phyloP scores from a whole-genome alignment of 805 yeast genomes.

The Candida maris region DNA sequence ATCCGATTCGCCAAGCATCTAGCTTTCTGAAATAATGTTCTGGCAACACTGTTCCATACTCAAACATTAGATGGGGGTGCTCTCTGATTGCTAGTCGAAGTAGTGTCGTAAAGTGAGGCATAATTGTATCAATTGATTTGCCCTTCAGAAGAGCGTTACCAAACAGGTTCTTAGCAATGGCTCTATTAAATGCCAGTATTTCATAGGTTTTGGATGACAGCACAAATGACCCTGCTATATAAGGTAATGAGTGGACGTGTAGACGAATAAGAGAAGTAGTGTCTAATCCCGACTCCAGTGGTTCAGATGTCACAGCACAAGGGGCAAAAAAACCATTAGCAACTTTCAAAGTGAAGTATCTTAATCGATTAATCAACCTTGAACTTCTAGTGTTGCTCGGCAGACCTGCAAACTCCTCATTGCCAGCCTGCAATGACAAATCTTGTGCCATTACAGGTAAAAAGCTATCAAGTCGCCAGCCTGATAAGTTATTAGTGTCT shows the following conservation, averaged over 20 bases:
- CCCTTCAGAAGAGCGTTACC: conserved; percentile 56
- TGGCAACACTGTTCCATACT: conserved; percentile 77
- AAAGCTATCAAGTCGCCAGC: conserved; percentile 12
- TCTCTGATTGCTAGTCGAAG: conserved; percentile 40
- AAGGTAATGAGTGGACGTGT: conserved; percentile 74
- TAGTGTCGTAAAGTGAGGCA: conserved; percentile 59
- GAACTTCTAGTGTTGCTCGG: conserved; percentile 33
- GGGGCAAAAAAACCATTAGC: conserved; percentile 52
- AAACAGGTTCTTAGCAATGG: conserved; percentile 73
- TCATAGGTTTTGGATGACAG: conserved; percentile 48
- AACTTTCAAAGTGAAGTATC: conserved; percentile 58
- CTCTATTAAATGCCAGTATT: conserved; percentile 71
- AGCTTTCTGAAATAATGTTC: conserved; percentile 85
- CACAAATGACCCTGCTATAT: conserved; percentile 82
- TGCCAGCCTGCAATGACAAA: conserved; percentile 6
- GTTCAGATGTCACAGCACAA: conserved; percentile 67
- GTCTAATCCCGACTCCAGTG: conserved; percentile 44
- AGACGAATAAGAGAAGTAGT: conserved; percentile 41
- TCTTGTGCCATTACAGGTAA: conserved; percentile 23
- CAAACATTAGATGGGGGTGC: conserved; percentile 35
- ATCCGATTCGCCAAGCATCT: conserved; percentile 38
- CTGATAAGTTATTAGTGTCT: conserved; percentile 17
- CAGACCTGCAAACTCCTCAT: conserved; percentile 8
- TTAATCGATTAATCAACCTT: conserved; percentile 46
- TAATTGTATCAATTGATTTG: conserved; percentile 49